Evolutionary conservation across 2,329 filamentous ascomycete species (phyloP).

Genomic region (Aspergillus nomiae): DNA sequence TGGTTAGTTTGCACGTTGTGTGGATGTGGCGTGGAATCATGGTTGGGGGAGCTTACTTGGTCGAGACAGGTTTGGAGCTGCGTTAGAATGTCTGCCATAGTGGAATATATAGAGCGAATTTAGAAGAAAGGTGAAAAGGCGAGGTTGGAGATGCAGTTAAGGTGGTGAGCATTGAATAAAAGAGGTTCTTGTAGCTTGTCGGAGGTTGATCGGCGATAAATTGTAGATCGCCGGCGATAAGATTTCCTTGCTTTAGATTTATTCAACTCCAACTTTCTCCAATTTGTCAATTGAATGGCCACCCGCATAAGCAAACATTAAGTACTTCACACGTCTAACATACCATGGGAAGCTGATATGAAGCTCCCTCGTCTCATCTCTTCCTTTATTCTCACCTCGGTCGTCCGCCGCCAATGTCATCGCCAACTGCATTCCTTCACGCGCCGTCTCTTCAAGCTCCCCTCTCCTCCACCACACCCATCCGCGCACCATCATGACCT

Average conservation of each 20-base stretch:
- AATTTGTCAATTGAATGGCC: background rate
- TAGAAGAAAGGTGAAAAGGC: background rate
- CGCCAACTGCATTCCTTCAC: constrained; percentile 29
- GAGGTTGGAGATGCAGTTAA: constrained; percentile 9
- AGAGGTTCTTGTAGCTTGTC: background rate
- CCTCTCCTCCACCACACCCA: constrained; percentile 35
- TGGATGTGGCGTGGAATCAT: background rate
- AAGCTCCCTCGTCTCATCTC: background rate
- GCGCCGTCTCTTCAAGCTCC: constrained; percentile 39
- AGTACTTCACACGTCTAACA: background rate
- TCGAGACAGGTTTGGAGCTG: constrained; percentile 55
- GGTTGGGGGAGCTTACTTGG: constrained; percentile 37
- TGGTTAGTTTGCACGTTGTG: constrained; percentile 5
- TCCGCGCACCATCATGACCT: constrained; percentile 41
- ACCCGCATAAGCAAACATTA: background rate
- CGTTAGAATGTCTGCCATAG: constrained; percentile 51
- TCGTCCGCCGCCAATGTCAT: background rate
- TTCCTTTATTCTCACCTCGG: constrained; percentile 1
- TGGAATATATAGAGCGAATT: constrained; percentile 3
- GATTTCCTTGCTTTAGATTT: background rate
- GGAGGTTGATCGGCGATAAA: constrained; percentile 5
- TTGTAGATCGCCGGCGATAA: constrained; percentile 3
- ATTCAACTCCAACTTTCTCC: background rate
- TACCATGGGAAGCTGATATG: background rate
- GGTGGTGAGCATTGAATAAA: constrained; percentile 17